Conservation (phyloP, 305 asterid genomes). For the Plantago lanceolata region DNA sequence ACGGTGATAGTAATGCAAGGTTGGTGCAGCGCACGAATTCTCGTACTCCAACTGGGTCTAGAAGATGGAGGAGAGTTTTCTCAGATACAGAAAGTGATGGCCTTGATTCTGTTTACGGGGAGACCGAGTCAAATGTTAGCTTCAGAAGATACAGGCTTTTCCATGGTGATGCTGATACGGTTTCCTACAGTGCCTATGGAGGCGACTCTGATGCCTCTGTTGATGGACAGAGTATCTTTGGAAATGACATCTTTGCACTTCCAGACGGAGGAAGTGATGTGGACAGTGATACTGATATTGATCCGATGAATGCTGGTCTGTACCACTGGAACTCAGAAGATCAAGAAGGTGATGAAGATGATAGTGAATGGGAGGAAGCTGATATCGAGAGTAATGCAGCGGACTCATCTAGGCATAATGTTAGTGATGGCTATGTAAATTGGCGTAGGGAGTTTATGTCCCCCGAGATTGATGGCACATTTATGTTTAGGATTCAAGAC, state of each 20-base stretch:
- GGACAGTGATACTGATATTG: constrained; percentile 76
- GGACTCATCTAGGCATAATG: constrained; percentile 27
- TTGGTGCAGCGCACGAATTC: constrained; percentile 35
- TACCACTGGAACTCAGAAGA: constrained; percentile 66
- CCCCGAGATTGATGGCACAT: constrained; percentile 39
- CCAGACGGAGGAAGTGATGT: constrained; percentile 47
- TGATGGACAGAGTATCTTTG: constrained; percentile 54
- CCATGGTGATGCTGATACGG: constrained; percentile 50
- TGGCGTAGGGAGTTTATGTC: constrained; percentile 34
- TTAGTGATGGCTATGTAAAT: constrained; percentile 25
- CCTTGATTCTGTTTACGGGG: constrained; percentile 67
- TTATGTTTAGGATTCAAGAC: constrained; percentile 28
- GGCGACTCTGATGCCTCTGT: constrained; percentile 69
- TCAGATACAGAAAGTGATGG: constrained; percentile 84
- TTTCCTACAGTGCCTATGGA: constrained; percentile 56
- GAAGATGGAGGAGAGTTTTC: constrained; percentile 60
- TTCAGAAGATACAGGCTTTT: constrained; percentile 54
- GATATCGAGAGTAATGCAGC: constrained; percentile 36
- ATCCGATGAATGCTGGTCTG: constrained; percentile 88
- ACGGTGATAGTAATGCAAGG: constrained; percentile 41
- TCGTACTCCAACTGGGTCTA: constrained; percentile 56
- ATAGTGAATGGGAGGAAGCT: constrained; percentile 60
- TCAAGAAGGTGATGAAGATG: constrained; percentile 46
- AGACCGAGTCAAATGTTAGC: constrained; percentile 65
- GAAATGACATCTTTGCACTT: constrained; percentile 39